These are phyloP conservation scores for Ophiostoma angusticollis DNA, from an alignment of 2,329 filamentous ascomycete genomes.

Conservation along the genomic window DNA sequence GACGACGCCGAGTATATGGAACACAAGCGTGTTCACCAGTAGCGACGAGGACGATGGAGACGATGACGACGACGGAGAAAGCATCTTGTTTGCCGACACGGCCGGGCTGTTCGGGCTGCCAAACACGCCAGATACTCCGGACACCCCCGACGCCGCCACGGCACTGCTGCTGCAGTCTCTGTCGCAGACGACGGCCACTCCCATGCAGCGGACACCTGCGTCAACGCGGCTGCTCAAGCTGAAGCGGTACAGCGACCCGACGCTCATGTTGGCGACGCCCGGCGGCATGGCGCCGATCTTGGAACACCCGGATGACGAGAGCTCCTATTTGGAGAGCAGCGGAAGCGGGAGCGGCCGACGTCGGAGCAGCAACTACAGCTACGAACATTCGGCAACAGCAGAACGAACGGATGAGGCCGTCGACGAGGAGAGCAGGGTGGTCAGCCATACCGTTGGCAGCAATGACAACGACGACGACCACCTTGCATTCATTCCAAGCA, in stretches of 20 bases:
- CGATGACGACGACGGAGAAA: neutral
- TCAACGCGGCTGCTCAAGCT: conserved; percentile 5
- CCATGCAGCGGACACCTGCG: conserved; percentile 1
- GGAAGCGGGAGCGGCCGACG: neutral
- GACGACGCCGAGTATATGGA: conserved; percentile 5
- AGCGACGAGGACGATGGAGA: conserved; percentile 8
- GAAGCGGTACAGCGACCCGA: conserved; percentile 9
- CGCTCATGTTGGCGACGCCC: no score
- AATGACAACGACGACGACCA: neutral
- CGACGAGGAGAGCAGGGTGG: no score
- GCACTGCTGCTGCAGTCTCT: conserved; percentile 4
- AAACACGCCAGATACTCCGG: neutral
- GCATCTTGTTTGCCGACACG: neutral
- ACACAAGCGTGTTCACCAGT: conserved; percentile 10
- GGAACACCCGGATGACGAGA: conserved; percentile 10
- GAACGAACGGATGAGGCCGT: no score
- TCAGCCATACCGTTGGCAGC: neutral
- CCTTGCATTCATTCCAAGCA: conserved; percentile 3
- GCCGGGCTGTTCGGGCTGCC: neutral
- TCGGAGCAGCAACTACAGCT: neutral
- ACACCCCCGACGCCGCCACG: conserved; percentile 3
- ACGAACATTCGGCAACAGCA: neutral
- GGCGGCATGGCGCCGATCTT: conserved; percentile 13
- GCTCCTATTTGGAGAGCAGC: neutral
- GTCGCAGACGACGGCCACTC: conserved; percentile 2